phyloP scores from a whole-genome alignment of 805 yeast species.

The Myxozyma mucilagina region DNA sequence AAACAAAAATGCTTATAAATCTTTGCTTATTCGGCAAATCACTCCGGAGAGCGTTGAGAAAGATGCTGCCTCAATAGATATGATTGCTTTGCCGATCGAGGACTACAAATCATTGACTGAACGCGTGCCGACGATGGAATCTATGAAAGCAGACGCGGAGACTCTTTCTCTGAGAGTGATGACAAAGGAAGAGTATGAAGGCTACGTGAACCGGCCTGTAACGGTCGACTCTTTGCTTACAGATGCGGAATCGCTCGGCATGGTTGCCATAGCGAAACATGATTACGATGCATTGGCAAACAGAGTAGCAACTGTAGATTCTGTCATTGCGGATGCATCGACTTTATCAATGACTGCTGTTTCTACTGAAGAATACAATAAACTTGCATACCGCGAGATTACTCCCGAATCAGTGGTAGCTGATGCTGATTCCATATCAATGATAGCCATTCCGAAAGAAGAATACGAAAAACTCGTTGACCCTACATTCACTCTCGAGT shows the following conservation, averaged over 20 bases:
- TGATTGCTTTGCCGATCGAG: conserved; percentile 27
- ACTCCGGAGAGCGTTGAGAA: conserved; percentile 12
- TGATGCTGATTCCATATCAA: conserved; percentile 7
- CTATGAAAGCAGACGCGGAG: conserved; percentile 8
- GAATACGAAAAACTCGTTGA: conserved; percentile 11
- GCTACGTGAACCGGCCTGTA: conserved; percentile 7
- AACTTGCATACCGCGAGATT: neutral
- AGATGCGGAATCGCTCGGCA: conserved; percentile 2
- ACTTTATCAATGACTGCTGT: conserved; percentile 30
- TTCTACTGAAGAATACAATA: conserved; percentile 12
- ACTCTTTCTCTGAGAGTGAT: conserved; percentile 25
- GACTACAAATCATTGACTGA: conserved; percentile 34
- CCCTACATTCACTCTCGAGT: neutral
- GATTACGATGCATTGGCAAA: conserved; percentile 28
- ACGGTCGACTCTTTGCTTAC: conserved; percentile 7
- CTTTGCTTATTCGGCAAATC: neutral
- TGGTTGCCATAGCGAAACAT: conserved; percentile 32
- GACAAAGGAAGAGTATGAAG: conserved; percentile 30
- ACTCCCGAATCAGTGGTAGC: conserved; percentile 11
- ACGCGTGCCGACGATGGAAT: conserved; percentile 3
- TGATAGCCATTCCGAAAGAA: conserved; percentile 27
- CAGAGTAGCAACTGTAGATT: neutral
- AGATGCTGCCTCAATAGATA: conserved; percentile 9
- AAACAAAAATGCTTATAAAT: neutral
- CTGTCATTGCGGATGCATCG: conserved; percentile 25